Percentiles rank a stretch among this genome's conserved stretches.
Evolutionary conservation across 202 grass and related monocot genomes (phyloP).

Genomic region (Cymbopogon flexuosus): DNA sequence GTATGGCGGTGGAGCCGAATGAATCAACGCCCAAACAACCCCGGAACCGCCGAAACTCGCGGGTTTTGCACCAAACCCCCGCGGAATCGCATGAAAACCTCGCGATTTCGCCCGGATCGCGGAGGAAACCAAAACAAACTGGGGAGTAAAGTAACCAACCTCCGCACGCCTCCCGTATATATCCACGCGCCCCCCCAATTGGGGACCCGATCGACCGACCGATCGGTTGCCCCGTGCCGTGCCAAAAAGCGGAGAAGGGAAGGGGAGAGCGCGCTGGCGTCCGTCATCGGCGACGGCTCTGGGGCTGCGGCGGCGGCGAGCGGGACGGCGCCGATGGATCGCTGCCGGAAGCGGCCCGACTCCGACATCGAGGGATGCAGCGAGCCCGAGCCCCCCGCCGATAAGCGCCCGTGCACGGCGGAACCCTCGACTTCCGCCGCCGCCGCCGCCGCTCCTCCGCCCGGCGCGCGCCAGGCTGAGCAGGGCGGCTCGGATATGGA

Average conservation of each 20-base stretch:
- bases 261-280: conserved; percentile 17
- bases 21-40: not conserved
- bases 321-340: conserved; percentile 56
- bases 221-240: conserved; percentile 6
- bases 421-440: too few relatives aligned
- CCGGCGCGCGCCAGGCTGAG: not conserved
- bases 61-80: conserved; percentile 19
- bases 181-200: conserved; percentile 19
- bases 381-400: conserved; percentile 48
- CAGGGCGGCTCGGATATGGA: conserved; percentile 52
- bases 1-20: conserved; percentile 27
- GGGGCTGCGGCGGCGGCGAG: not conserved
- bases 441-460: not conserved
- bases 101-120: conserved; percentile 23
- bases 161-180: conserved; percentile 26
- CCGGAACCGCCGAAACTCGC: not conserved
- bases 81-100: not conserved
- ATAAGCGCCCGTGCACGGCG: conserved; percentile 81
- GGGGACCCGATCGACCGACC: conserved; percentile 9
- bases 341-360: conserved; percentile 81
- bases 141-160: not conserved
- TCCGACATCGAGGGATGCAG: conserved; percentile 42
- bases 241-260: not conserved
- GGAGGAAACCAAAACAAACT: not conserved
- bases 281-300: conserved; percentile 21